Percentiles rank a stretch among this genome's conserved stretches.
These are phyloP conservation scores for Pyrus hybrid DNA, from an alignment of 331 rosid genomes.

Conservation along the genomic window DNA sequence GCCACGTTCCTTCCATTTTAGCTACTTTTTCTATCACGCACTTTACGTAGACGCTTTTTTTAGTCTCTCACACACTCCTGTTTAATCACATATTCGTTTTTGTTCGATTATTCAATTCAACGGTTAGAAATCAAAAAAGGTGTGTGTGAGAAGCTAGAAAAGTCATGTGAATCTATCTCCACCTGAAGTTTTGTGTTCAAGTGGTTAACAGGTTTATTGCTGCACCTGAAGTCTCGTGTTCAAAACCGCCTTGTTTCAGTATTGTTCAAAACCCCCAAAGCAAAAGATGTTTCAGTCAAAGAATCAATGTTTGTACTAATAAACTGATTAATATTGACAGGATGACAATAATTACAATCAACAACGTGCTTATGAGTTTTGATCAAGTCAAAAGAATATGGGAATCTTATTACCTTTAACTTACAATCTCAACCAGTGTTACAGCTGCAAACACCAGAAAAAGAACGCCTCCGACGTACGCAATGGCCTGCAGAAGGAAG, in stretches of 20 bases:
- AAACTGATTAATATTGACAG: background rate
- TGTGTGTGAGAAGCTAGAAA: background rate
- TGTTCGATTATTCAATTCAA: background rate
- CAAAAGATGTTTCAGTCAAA: background rate
- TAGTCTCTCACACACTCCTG: too few relatives aligned
- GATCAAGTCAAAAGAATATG: slow-evolving; percentile 1
- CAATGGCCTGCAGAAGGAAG: slow-evolving; percentile 58
- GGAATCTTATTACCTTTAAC: slow-evolving; percentile 13
- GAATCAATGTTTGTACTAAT: background rate
- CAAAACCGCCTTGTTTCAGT: background rate
- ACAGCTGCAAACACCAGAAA: slow-evolving; percentile 85
- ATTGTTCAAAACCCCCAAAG: background rate
- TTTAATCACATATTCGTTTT: too few relatives aligned
- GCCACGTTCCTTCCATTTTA: slow-evolving; percentile 36
- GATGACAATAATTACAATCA: background rate
- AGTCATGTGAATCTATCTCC: background rate
- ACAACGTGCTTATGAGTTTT: background rate
- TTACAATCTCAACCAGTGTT: slow-evolving; percentile 63
- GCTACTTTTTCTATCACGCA: background rate
- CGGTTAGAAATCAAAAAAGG: too few relatives aligned
- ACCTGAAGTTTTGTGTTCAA: background rate
- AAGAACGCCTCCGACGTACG: slow-evolving; percentile 86
- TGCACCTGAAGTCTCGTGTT: background rate
- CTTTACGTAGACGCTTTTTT: too few relatives aligned
- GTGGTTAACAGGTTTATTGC: background rate